Percentiles rank a stretch among this genome's conserved stretches.
Evolutionary conservation across 108 stramenopile species (phyloP).

Genomic region (Cyclotella cryptica): DNA sequence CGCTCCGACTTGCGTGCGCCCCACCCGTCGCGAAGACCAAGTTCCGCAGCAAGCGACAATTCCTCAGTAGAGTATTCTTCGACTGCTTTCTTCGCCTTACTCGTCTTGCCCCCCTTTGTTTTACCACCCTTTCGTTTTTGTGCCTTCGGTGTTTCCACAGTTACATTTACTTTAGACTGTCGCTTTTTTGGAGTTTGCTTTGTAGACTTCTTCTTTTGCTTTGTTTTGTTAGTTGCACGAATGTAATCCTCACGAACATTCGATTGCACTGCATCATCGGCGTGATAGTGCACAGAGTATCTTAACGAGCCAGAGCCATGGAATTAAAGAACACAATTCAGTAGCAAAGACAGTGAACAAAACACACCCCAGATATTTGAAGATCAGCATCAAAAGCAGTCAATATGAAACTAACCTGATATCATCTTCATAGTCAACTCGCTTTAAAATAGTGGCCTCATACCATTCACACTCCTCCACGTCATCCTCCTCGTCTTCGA

Average conservation of each 20-base stretch:
- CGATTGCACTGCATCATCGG: slow-evolving; percentile 74
- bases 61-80: slow-evolving; percentile 38
- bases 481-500: slow-evolving; percentile 65
- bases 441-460: slow-evolving; percentile 66
- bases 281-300: slow-evolving; percentile 76
- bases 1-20: slow-evolving; percentile 38
- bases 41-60: slow-evolving; percentile 41
- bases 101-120: slow-evolving; percentile 38
- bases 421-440: slow-evolving; percentile 66
- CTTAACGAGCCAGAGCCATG: background rate
- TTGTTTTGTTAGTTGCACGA: slow-evolving; percentile 55
- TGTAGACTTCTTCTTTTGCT: slow-evolving; percentile 52
- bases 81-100: background rate
- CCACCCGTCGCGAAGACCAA: slow-evolving; percentile 71
- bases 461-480: slow-evolving; percentile 68
- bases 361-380: slow-evolving; percentile 13
- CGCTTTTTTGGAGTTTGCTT: slow-evolving; percentile 39
- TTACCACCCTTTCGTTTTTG: slow-evolving; percentile 31
- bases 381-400: background rate
- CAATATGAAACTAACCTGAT: slow-evolving; percentile 42
- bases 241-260: slow-evolving; percentile 72
- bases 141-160: slow-evolving; percentile 8
- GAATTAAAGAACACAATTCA: background rate
- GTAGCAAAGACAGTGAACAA: slow-evolving; percentile 11
- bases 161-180: background rate